These are phyloP conservation scores for Aurinia saxatilis DNA, from an alignment of 345 rosid genomes.

Conservation along the genomic window DNA sequence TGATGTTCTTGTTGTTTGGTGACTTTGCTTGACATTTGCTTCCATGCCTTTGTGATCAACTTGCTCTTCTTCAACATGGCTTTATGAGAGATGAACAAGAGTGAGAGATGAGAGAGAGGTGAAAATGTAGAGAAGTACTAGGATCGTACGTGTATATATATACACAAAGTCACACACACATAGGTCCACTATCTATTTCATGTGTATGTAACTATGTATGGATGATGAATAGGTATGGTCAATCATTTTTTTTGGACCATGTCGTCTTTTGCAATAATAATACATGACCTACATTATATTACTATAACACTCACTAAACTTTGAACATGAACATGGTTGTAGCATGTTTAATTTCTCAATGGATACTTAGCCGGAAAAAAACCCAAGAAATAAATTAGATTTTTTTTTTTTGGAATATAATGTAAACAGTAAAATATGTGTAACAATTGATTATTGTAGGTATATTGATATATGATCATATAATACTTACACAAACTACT, in stretches of 20 bases:
- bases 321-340: too few relatives aligned
- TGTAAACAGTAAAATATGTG: too few relatives aligned
- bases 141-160: conserved; percentile 21
- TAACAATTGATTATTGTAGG: too few relatives aligned
- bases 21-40: conserved; percentile 22
- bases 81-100: not conserved
- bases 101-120: conserved; percentile 1
- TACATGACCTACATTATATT: not conserved
- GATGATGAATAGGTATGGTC: conserved; percentile 5
- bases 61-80: conserved; percentile 20
- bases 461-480: too few relatives aligned
- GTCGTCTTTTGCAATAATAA: conserved; percentile 14
- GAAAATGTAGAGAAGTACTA: conserved; percentile 15
- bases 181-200: conserved; percentile 14
- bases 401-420: too few relatives aligned
- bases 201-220: not conserved
- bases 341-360: too few relatives aligned
- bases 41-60: conserved; percentile 28
- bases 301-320: too few relatives aligned
- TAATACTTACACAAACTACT: too few relatives aligned
- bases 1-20: not conserved
- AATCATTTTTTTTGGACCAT: conserved; percentile 13
- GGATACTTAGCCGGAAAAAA: too few relatives aligned
- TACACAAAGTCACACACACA: conserved; percentile 4
- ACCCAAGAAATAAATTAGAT: too few relatives aligned